Percentiles rank a stretch among this genome's conserved stretches.
phyloP scores from a whole-genome alignment of 208 protist genomes.

The Wallacemonas collosoma region DNA sequence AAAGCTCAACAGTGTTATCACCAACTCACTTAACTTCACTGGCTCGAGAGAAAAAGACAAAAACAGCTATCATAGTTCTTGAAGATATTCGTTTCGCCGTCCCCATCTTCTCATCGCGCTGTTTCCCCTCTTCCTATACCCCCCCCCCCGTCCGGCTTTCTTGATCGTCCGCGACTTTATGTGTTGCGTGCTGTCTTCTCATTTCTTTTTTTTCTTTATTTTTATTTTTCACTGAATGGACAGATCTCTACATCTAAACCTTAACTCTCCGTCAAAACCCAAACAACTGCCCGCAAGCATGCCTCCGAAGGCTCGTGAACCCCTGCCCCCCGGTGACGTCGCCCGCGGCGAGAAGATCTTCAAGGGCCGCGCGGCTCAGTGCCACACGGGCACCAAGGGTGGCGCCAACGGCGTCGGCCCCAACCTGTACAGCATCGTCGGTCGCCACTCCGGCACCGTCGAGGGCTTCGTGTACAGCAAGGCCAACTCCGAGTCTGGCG shows the following conservation, averaged over 20 bases:
- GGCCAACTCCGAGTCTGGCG: slow-evolving; percentile 93
- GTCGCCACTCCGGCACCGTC: slow-evolving; percentile 90
- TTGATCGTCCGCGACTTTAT: too few relatives aligned
- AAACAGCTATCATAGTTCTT: too few relatives aligned
- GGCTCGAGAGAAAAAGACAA: too few relatives aligned
- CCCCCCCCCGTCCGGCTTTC: too few relatives aligned
- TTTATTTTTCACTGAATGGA: background rate
- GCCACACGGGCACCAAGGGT: slow-evolving; percentile 89
- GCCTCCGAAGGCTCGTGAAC: slow-evolving; percentile 70
- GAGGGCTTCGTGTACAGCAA: slow-evolving; percentile 94
- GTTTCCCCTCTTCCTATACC: too few relatives aligned
- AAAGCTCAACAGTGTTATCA: too few relatives aligned
- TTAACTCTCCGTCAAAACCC: slow-evolving; percentile 20
- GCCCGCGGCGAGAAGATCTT: slow-evolving; percentile 92
- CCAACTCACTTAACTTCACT: too few relatives aligned
- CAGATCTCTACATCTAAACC: slow-evolving; percentile 3
- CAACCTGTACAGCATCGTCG: slow-evolving; percentile 91
- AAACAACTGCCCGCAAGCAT: slow-evolving; percentile 24
- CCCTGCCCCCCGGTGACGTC: slow-evolving; percentile 80
- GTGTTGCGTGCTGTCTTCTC: too few relatives aligned
- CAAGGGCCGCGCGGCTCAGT: slow-evolving; percentile 94
- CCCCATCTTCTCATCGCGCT: too few relatives aligned
- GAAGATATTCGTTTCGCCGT: too few relatives aligned
- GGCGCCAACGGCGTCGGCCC: slow-evolving; percentile 93
- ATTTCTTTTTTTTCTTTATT: slow-evolving; percentile 10